These are phyloP conservation scores for Backusella morwellensis DNA, from an alignment of 192 early-diverging fungal species.

Conservation along the genomic window DNA sequence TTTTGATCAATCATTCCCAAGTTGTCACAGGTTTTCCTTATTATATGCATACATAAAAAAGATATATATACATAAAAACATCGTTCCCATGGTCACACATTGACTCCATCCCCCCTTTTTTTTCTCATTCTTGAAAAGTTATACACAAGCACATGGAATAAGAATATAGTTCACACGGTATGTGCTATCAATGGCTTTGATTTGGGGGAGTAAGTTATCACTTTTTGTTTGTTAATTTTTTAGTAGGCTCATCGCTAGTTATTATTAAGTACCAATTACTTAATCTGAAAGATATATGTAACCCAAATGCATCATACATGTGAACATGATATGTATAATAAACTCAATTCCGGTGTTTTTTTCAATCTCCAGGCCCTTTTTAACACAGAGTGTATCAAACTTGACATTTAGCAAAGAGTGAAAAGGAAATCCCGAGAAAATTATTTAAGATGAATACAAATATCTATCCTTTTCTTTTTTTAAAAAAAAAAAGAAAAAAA, in stretches of 20 bases:
- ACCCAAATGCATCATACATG: neutral
- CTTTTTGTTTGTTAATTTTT: neutral
- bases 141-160: neutral
- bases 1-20: conserved; percentile 2
- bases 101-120: neutral
- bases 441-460: neutral
- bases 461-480: neutral
- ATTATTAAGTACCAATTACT: neutral
- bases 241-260: neutral
- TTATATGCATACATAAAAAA: neutral
- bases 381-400: neutral
- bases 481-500: neutral
- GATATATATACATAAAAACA: neutral
- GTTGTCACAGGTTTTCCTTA: neutral
- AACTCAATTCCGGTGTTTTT: neutral
- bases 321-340: neutral
- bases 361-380: neutral
- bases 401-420: neutral
- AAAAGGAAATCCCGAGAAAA: neutral
- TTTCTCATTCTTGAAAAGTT: neutral
- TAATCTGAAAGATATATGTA: neutral
- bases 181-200: neutral
- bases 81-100: neutral
- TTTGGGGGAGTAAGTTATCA: neutral
- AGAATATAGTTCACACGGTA: neutral